These are phyloP conservation scores for Colletotrichum shisoi DNA, from an alignment of 2,329 filamentous ascomycete genomes.

Conservation along the genomic window DNA sequence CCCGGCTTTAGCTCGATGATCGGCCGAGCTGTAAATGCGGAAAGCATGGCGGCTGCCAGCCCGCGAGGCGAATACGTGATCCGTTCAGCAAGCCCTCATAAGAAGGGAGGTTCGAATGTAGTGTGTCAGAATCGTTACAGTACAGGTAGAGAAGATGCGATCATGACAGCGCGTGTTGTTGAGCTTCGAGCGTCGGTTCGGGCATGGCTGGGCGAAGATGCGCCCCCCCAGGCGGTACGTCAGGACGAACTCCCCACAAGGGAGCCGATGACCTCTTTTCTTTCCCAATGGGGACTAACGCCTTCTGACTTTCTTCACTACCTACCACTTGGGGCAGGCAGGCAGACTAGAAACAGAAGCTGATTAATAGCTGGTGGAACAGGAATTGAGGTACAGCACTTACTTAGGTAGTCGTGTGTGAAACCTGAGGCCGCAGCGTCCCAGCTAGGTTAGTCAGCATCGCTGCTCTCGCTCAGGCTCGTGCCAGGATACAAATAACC, in stretches of 20 bases:
- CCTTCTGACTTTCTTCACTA: constrained; percentile 1
- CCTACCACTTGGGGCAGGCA: constrained; percentile 25
- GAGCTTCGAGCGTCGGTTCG: constrained; percentile 28
- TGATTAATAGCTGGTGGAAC: constrained; percentile 28
- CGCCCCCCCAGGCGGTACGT: constrained; percentile 32
- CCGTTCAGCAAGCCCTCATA: constrained; percentile 30
- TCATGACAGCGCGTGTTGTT: constrained; percentile 33
- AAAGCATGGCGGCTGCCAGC: constrained; percentile 77
- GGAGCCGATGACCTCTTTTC: constrained; percentile 36
- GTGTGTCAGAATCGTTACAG: constrained; percentile 18
- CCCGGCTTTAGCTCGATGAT: constrained; percentile 96
- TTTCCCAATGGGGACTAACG: constrained; percentile 16
- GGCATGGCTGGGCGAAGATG: constrained; percentile 31
- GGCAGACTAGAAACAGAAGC: constrained; percentile 10
- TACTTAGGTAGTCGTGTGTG: no score
- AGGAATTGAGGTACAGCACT: constrained; percentile 9
- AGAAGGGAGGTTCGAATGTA: constrained; percentile 13
- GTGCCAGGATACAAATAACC: no score
- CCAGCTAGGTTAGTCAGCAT: no score
- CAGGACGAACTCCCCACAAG: constrained; percentile 35
- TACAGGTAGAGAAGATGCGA: constrained; percentile 10
- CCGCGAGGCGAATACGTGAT: constrained; percentile 43
- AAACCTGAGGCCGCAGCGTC: no score
- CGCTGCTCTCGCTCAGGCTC: no score
- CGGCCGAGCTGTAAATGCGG: constrained; percentile 93